phyloP scores from a whole-genome alignment of 352 stramenopile species.

The Hyaloperonospora brassicae region DNA sequence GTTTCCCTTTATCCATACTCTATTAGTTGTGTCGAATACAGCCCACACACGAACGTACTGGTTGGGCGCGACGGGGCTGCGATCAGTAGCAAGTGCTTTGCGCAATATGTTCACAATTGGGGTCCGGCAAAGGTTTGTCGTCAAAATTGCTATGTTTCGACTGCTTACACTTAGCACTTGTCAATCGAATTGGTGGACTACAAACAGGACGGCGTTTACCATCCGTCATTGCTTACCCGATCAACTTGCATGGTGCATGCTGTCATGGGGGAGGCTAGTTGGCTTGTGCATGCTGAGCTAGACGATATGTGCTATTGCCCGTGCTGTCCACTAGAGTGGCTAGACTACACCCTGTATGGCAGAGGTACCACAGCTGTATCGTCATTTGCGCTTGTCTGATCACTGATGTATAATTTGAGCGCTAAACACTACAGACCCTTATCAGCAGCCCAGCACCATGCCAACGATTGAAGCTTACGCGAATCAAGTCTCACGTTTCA shows the following conservation, averaged over 20 bases:
- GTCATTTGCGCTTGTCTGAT: not conserved
- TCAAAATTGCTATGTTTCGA: not conserved
- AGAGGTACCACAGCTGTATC: conserved; percentile 27
- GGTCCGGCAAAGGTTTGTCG: conserved; percentile 36
- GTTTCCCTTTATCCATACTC: too few relatives aligned
- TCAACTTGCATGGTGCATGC: conserved; percentile 36
- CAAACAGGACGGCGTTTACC: conserved; percentile 45
- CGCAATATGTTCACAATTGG: conserved; percentile 67
- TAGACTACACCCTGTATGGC: conserved; percentile 77
- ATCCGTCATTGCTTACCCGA: conserved; percentile 43
- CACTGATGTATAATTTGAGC: not conserved
- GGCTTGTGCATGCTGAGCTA: conserved; percentile 31
- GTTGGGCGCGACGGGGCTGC: conserved; percentile 75
- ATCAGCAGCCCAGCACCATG: conserved; percentile 48
- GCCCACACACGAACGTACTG: conserved; percentile 66
- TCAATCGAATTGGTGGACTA: not conserved
- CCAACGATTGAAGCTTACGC: conserved; percentile 52
- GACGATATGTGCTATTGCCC: conserved; percentile 68
- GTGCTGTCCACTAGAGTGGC: conserved; percentile 73
- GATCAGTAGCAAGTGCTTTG: conserved; percentile 61
- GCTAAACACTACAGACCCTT: conserved; percentile 30
- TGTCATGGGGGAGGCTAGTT: conserved; percentile 10
- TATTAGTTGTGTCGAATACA: conserved; percentile 20
- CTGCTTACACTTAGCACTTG: not conserved
- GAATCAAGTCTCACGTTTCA: conserved; percentile 49